phyloP scores from a whole-genome alignment of 768 basidiomycete genomes.

The Phallus indusiatus region DNA sequence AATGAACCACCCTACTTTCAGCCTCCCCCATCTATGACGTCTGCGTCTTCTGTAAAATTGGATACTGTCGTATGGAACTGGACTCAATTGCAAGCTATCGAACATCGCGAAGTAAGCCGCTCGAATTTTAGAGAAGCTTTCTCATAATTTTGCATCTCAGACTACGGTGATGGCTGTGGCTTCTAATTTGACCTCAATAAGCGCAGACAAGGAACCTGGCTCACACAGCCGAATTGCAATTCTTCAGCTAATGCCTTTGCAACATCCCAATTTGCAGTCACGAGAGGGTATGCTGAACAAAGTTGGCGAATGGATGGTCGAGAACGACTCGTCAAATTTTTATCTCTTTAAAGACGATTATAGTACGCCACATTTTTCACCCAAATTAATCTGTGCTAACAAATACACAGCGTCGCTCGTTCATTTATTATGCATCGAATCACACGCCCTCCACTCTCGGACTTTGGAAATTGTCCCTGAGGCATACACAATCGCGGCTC shows the following conservation, averaged over 20 bases:
- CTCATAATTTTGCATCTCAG: background rate
- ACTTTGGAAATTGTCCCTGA: slow-evolving; percentile 9
- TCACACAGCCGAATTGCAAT: slow-evolving; percentile 12
- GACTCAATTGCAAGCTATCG: slow-evolving; percentile 22
- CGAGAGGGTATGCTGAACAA: slow-evolving; percentile 30
- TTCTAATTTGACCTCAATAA: slow-evolving; percentile 1
- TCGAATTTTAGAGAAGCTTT: background rate
- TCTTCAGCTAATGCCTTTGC: slow-evolving; percentile 8
- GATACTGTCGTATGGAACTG: slow-evolving; percentile 31
- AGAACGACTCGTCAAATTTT: slow-evolving; percentile 36
- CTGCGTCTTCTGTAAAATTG: slow-evolving; percentile 19
- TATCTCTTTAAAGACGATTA: slow-evolving; percentile 38
- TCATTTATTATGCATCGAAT: slow-evolving; percentile 33
- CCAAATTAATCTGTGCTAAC: slow-evolving; percentile 9
- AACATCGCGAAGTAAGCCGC: slow-evolving; percentile 20
- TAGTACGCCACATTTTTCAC: slow-evolving; percentile 23
- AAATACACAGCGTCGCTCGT: slow-evolving; percentile 13
- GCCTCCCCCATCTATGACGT: slow-evolving; percentile 13
- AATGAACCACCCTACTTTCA: slow-evolving; percentile 2
- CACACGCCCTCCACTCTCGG: slow-evolving; percentile 35
- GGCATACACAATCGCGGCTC: slow-evolving; percentile 4
- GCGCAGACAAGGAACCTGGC: background rate
- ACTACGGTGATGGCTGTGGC: slow-evolving; percentile 12
- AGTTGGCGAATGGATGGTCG: slow-evolving; percentile 46
- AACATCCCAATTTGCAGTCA: background rate